These are phyloP conservation scores for Psilocybe cyanescens DNA, from an alignment of 768 basidiomycete genomes.

Conservation along the genomic window DNA sequence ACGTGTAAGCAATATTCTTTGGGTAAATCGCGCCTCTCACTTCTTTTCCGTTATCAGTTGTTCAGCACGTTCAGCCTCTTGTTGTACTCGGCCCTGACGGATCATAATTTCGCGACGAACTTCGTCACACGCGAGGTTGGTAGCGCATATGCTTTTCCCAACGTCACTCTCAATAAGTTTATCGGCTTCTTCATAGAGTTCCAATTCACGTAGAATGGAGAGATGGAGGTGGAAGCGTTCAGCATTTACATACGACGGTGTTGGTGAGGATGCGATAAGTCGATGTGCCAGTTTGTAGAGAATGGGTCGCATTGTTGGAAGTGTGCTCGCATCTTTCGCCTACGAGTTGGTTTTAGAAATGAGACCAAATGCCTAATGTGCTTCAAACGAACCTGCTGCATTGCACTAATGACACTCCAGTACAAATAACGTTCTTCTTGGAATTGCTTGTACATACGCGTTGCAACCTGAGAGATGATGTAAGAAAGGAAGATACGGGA, in stretches of 20 bases:
- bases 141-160: constrained; percentile 68
- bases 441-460: constrained; percentile 84
- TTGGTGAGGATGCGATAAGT: constrained; percentile 64
- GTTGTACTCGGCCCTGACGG: constrained; percentile 53
- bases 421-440: constrained; percentile 81
- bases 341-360: constrained; percentile 28
- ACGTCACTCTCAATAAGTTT: constrained; percentile 70
- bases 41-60: constrained; percentile 60
- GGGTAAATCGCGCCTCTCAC: constrained; percentile 40
- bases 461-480: constrained; percentile 58
- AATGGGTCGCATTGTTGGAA: constrained; percentile 62
- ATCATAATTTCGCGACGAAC: constrained; percentile 74
- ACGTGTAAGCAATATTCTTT: constrained; percentile 2
- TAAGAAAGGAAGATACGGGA: neutral
- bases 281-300: constrained; percentile 81
- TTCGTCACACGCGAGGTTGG: constrained; percentile 76
- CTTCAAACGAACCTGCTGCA: constrained; percentile 66
- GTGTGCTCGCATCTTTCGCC: constrained; percentile 73
- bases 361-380: neutral
- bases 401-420: constrained; percentile 81
- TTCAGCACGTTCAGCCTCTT: constrained; percentile 67
- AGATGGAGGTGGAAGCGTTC: constrained; percentile 84
- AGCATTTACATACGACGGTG: constrained; percentile 64
- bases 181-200: constrained; percentile 71
- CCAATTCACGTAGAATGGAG: constrained; percentile 69